Conservation (phyloP, 495 filamentous ascomycete species). For the Penicillium herquei region DNA sequence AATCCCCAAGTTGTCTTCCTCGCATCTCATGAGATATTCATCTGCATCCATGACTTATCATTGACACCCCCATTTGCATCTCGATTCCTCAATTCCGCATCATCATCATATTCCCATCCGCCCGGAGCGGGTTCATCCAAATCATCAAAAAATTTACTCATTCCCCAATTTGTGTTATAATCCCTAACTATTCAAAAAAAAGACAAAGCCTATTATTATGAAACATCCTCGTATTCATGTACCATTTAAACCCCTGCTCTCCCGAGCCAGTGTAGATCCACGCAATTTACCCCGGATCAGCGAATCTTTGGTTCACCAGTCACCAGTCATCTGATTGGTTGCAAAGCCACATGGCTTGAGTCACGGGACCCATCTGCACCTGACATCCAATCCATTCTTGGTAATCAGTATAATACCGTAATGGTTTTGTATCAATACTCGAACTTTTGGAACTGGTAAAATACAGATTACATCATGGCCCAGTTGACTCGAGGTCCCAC, state of each 20-base stretch:
- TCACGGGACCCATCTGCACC: constrained; percentile 1
- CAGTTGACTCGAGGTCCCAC: too few species aligned
- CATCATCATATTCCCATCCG: not conserved
- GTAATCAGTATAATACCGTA: not conserved
- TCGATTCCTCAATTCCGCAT: not conserved
- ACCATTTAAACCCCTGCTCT: not conserved
- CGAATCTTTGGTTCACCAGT: constrained; percentile 3
- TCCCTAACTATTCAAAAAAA: not conserved
- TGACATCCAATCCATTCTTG: not conserved
- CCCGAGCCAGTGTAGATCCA: not conserved
- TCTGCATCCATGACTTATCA: constrained; percentile 1
- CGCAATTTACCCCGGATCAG: constrained; percentile 10
- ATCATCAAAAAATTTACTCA: not conserved
- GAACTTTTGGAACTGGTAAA: too few species aligned
- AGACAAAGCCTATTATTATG: not conserved
- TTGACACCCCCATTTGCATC: not conserved
- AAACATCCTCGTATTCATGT: not conserved
- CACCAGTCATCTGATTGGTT: not conserved
- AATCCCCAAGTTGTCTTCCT: not conserved
- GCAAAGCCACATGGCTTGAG: constrained; percentile 3
- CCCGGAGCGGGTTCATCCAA: not conserved
- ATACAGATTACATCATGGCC: too few species aligned
- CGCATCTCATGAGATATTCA: not conserved
- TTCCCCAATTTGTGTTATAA: not conserved
- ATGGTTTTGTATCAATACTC: too few species aligned